Evolutionary conservation across 2,329 filamentous ascomycete genomes (phyloP), one percentile per base, ranked within the genome.

Genomic region (Exophiala mesophila): DNA sequence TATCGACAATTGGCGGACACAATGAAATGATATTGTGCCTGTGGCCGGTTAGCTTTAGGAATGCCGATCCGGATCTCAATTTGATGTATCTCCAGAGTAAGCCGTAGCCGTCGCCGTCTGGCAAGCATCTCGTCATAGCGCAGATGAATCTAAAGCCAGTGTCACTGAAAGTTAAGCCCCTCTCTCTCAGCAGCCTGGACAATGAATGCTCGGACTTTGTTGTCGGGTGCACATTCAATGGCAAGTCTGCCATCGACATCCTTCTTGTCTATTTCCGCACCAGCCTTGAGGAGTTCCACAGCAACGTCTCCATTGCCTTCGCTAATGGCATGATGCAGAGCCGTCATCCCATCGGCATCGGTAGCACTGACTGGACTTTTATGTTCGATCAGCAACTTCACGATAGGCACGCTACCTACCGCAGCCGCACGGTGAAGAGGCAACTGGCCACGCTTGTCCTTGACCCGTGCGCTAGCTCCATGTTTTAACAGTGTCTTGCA

Each of bases 381-480:
- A 53, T 72, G 74, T 55, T 85, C 77, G 12, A 96, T 68, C 10
- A 98, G 69, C 26, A 94, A 67, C 55, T 81, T 84, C 35, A 94
- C 73, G 69, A 98, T 88, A 4, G 90, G 88, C n/a, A 84, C 77
- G 3, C 84, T 90, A 5, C 94, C 94, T 3, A 88, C 79, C 2
- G 92, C 90, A 0, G 92, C 90, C 3, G 92, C 92, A 13, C 92
- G 80, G 64, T 98, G 94, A 18, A 98, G 75, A 5, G 94, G 77
- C 44, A 96, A 80, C 61, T 96, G 90, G n/a, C 87, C 86, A 20
- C 88, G 78, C 58, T 79, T 85, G 61, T 98, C 92, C 51, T 86
- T 86, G 2, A 89, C 74, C 18, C 90, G 74, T 1, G 88, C 78
- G 3, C 83, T 88, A 9, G 88, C 90, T 44, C 85, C 83, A 55